Base-by-base conservation (phyloP, 495 filamentous ascomycete species). In the Gamarada debralockiae region DNA sequence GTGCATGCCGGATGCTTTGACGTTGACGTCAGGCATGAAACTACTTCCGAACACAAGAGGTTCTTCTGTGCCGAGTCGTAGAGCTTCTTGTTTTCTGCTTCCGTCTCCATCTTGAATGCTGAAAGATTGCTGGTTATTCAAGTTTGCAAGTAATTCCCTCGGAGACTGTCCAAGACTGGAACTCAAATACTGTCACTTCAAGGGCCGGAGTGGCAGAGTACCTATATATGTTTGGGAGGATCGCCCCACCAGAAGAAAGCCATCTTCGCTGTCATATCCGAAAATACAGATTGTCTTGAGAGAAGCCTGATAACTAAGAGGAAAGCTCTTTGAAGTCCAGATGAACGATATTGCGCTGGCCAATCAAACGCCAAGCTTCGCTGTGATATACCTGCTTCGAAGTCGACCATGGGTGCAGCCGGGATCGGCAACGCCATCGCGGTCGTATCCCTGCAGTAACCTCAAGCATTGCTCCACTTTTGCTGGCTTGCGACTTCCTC, bases 1-100 rank as follows among this genome's bases (percentile, higher is more conserved):
- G n/a, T 42, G 41, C 12, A 41, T 48, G 2, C 53, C 59, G 8
- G 15, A 21, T 44, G 41, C 24, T 44, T 15, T 44, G 41, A 44
- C 41, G 18, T 21, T 44, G 41, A 44, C 22, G 24, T 44, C 41
- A 5, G 41, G 41, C 22, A 44, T 25, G n/a, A 44, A 23, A 20
- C 22, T 44, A 12, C 22, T 44, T 3, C 41, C 41, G n/a, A 44
- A 44, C 4, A 25, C 17, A 9, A 44, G 21, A 44, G 41, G 22
- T 44, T 22, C 41, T 44, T 44, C 24, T 44, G 41, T 10, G 18
- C 41, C 41, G 22, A 44, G 20, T 4, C 41, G 21, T 44, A 44
- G 18, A 44, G 41, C 15, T 21, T 44, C 5, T 40, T 15, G 37
- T 40, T 40, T 10, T 40, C 37, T 44, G 41, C 41, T 12, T 22